Base-by-base conservation (phyloP, 2,329 filamentous ascomycete species). In the Iodosphaeria phyllophila region DNA sequence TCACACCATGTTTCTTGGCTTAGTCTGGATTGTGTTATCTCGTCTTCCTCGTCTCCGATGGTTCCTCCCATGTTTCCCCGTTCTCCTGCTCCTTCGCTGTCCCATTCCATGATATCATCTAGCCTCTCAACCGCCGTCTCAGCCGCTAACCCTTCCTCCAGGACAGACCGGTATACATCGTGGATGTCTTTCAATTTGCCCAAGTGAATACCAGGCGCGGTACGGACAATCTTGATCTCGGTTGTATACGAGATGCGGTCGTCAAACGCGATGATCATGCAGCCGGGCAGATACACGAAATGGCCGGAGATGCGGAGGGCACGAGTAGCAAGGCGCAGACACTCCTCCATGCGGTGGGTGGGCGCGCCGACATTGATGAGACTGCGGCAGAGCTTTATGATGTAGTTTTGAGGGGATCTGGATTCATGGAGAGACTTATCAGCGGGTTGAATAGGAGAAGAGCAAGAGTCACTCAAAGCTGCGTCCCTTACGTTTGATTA, bases 181-280 rank as follows among this genome's bases (percentile, higher is more conserved):
- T 73, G 66, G 2, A 63, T 56, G 28, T 72, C 67, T 31, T 65
- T 56, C 11, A 74, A 52, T 39, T 66, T 70, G 15, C 65, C 66
- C 1, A 74, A 51, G 38, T 73, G 63, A 18, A 73, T 54, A 4
- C 63, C 64, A 34, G 71, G 65, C 1, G 44, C 43, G 1, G 58
- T 56, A 8, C 68, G 58, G 5, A 75, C 68, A 15, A 75, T 64
- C 33, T 70, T 65, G 30, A 75, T 67, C 37, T 74, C 69, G 10
- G 67, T 70, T 1, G 71, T 76, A 33, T 74, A 70, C 0, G 68
- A 71, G 0, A 60, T 51, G 24, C 44, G 49, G 36, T 86, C 78
- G 40, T 78, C 83, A 41, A 93, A 92, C 4, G 80, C 86, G 42
- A 92, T 76, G 28, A 93, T 78, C 84, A 93, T 93, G 41, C 79